Base-by-base conservation (phyloP, 805 yeast genomes). In the Osmozyma mogii region DNA sequence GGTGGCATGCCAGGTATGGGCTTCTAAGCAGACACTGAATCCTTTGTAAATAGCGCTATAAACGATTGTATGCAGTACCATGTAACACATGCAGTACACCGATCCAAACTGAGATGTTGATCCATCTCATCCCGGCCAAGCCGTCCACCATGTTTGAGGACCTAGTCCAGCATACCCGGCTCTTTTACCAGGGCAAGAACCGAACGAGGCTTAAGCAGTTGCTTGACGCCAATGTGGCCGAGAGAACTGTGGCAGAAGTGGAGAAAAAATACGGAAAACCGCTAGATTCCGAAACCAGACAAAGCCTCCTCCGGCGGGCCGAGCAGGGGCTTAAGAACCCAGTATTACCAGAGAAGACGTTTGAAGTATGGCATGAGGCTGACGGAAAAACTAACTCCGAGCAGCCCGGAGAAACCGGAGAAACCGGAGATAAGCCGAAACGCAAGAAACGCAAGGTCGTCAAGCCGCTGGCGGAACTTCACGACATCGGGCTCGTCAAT, bases 1-100 rank as follows among this genome's bases (percentile, higher is more conserved):
- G 44, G 44, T 16, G 47, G 47, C 16, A 43, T 43, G 47, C 43
- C 43, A 27, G 50, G 50, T 25, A 56, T 56, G 62, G 64, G 53
- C 29, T 50, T 50, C 50, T 50, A 43, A 47, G 21, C 35, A 30
- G 21, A 22, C n/a, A n/a, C n/a, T n/a, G n/a, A n/a, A n/a, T n/a
- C n/a, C n/a, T n/a, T 10, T 18, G 21, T 18, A 18, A 18, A 18
- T 18, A 18, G 21, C 21, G 10, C 21, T 18, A 10, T 18, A 18
- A 8, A 18, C n/a, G n/a, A n/a, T n/a, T n/a, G n/a, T n/a, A n/a
- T n/a, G n/a, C n/a, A n/a, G n/a, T n/a, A 9, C 14, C 11, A 10
- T 15, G 7, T 11, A 18, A 28, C 11, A 17, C 13, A 25, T 18
- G 17, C 28, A 29, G 32, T 34, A 37, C 14, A 30, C 28, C n/a